These are phyloP conservation scores for Candida nitratophila DNA, from an alignment of 805 yeast species.

Conservation along the genomic window DNA sequence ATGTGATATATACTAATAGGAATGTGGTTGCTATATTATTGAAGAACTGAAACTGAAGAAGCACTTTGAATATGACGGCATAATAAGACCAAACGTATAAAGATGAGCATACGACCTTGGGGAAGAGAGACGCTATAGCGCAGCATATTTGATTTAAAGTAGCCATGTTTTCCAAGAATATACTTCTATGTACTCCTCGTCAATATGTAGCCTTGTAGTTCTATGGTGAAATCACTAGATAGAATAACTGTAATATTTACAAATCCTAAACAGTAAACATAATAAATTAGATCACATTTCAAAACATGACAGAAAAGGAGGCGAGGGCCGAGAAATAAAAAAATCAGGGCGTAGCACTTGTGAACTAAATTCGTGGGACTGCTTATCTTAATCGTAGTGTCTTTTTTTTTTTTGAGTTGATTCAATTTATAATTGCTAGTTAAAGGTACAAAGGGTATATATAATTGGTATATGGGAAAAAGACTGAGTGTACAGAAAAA, in stretches of 20 bases:
- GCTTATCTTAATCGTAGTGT: too few species aligned
- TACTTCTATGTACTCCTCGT: not conserved
- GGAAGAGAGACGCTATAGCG: constrained; percentile 35
- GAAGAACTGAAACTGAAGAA: not conserved
- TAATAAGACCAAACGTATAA: constrained; percentile 43
- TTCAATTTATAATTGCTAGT: too few species aligned
- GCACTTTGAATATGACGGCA: constrained; percentile 26
- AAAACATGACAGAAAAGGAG: too few species aligned
- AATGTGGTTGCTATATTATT: not conserved
- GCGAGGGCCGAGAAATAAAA: too few species aligned
- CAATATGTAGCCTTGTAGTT: too few species aligned
- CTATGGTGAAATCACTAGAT: too few species aligned
- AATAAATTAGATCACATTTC: too few species aligned
- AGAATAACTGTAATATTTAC: too few species aligned
- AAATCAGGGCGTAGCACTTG: too few species aligned
- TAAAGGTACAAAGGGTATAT: constrained; percentile 1
- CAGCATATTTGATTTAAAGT: constrained; percentile 23
- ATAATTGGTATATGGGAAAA: not conserved
- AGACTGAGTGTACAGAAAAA: not conserved
- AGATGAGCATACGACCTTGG: constrained; percentile 37
- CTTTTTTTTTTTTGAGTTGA: too few species aligned
- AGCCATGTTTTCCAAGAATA: not conserved
- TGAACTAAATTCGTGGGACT: too few species aligned
- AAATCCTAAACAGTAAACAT: too few species aligned
- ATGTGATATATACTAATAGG: constrained; percentile 19